Evolutionary conservation across 805 yeast species (phyloP), one percentile per base, ranked within the genome.

Genomic region (Komagataella pastoris): DNA sequence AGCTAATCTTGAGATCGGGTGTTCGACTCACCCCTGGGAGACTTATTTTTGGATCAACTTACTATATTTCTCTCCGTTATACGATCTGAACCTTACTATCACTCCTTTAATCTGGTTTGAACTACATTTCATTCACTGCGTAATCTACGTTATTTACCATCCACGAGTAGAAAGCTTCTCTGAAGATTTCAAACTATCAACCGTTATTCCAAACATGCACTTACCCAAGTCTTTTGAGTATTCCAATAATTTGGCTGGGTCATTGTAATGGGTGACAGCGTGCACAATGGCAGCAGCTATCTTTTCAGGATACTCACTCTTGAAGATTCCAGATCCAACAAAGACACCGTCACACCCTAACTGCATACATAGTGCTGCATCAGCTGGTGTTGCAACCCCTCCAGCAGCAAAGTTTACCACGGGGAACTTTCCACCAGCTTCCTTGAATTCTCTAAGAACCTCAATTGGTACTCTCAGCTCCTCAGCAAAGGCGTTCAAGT

Each of bases 371-470:
- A 86, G 68, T 18, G 93, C 93, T 23, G 95, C 95, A 65, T 85
- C 95, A 7, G 90, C 81, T 40, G 95, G 95, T 10, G 95, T 83
- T 7, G 95, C 93, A 50, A 85, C 83, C 54, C 95, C 95, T 47
- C 95, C 95, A 24, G 93, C 93, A 46, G 93, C 91, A 62, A 85
- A 85, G 69, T 84, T 85, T 52, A 86, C 93, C 47, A 85, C 95
- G 1, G 90, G 90, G 55, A 85, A 73, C 59, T 79, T 78, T 36
- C 87, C 87, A 7, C 68, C 65, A 55, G 71, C 69, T 47, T 72
- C 73, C 50, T 79, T 70, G 55, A 76, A 67, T 48, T 73, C 67
- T 56, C 73, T 65, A 52, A 86, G 67, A 48, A 79, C 64, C n/a
- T 71, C 74, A 24, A 70, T 70, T 19, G 85, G 80, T 18, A 85